These are phyloP conservation scores for Pelargonium citronellum DNA, from an alignment of 441 rosid species.

Conservation along the genomic window DNA sequence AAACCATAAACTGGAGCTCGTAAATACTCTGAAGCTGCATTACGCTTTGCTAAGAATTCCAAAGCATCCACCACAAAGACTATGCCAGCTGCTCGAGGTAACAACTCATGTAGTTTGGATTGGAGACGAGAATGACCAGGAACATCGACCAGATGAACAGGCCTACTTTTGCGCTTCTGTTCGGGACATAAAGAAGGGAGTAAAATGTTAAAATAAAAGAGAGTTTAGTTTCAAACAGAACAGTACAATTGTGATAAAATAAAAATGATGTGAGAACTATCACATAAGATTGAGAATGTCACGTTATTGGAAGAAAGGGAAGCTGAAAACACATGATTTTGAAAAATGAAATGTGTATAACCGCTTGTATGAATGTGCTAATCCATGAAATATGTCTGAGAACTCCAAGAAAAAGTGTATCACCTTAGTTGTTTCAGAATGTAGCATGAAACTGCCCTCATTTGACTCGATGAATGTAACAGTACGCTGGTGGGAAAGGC, in stretches of 20 bases:
- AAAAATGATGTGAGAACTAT: background rate
- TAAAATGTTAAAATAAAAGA: background rate
- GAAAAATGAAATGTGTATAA: background rate
- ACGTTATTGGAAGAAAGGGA: background rate
- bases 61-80: constrained; percentile 79
- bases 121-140: constrained; percentile 89
- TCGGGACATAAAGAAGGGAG: constrained; percentile 11
- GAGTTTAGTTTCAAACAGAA: background rate
- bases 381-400: background rate
- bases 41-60: constrained; percentile 74
- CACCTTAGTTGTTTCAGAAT: constrained; percentile 63
- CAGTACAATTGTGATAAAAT: background rate
- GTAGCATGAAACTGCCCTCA: constrained; percentile 63
- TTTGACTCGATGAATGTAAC: constrained; percentile 93
- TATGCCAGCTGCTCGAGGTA: constrained; percentile 79
- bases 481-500: constrained; percentile 68
- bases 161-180: constrained; percentile 60
- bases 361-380: no score
- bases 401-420: constrained; percentile 9
- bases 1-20: background rate
- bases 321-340: background rate
- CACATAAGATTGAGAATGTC: no score
- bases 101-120: constrained; percentile 65
- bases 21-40: constrained; percentile 65
- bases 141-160: constrained; percentile 80